Base-by-base conservation (phyloP, 306 rosid species). In the Trifolium fragiferum region DNA sequence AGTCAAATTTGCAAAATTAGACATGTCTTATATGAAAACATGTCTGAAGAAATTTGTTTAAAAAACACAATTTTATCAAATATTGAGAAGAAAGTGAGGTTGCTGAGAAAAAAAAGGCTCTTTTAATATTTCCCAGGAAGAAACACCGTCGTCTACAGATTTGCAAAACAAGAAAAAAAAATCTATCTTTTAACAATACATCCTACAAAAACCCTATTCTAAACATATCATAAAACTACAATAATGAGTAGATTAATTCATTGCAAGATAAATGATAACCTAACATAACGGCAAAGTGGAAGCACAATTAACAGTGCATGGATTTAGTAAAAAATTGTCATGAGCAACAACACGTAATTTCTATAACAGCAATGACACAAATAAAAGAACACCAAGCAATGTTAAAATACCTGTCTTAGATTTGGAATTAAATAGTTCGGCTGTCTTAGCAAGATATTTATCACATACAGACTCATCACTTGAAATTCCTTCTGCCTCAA, bases 71-170 rank as follows among this genome's bases (percentile, higher is more conserved):
- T 43, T 53, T 55, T 72, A 51, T 70, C 74, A 54, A 73, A 62
- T 25, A 55, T 41, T 82, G 49, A 60, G 74, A 80, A 5, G 18
- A 65, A 58, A 12, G 58, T 50, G 54, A 25, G 12, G 72, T 71
- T 76, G 75, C 92, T 66, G 98, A 89, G 85, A n/a, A n/a, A 91
- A 90, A 71, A 72, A 86, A 62, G 98, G 98, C 83, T 89, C 91
- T 78, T 82, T 84, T 47, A 93, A 83, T 80, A 70, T 69, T 73
- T 89, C 92, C 16, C 76, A 38, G 68, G 86, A 66, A 49, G 87
- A 76, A 70, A 62, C 50, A 10, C 51, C 19, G 72, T 72, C 85
- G 73, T 86, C 96, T 93, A 76, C 57, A 81, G 68, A 79, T 54
- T 14, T 10, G 20, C 20, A 66, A 70, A 74, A 76, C 20, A 62